These are phyloP conservation scores for Naganishia randhawae DNA, from an alignment of 768 basidiomycete genomes.

Conservation along the genomic window DNA sequence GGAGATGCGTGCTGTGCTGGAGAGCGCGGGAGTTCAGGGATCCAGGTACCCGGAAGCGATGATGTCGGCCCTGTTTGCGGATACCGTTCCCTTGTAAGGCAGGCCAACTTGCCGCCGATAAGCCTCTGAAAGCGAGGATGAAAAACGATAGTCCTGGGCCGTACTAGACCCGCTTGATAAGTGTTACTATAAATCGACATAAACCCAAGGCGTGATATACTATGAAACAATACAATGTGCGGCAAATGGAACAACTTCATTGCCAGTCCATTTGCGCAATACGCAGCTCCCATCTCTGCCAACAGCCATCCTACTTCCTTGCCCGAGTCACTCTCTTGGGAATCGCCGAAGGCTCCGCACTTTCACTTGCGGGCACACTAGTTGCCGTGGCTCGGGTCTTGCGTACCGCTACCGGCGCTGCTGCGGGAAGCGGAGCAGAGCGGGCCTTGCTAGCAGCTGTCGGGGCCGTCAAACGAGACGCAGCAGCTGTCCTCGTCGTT, in stretches of 20 bases:
- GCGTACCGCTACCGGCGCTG: background rate
- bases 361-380: background rate
- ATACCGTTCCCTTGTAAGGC: slow-evolving; percentile 11
- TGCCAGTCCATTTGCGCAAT: too few species aligned
- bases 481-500: background rate
- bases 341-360: background rate
- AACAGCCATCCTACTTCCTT: slow-evolving; percentile 18
- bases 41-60: slow-evolving; percentile 32
- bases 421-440: background rate
- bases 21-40: slow-evolving; percentile 37
- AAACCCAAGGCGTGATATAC: background rate
- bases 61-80: slow-evolving; percentile 5
- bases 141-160: too few species aligned
- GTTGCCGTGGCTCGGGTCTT: slow-evolving; percentile 19
- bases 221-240: background rate
- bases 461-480: slow-evolving; percentile 13
- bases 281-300: too few species aligned
- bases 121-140: too few species aligned
- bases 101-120: too few species aligned
- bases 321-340: slow-evolving; percentile 30
- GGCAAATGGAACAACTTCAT: background rate
- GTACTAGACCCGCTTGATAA: too few species aligned
- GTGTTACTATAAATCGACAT: background rate
- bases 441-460: slow-evolving; percentile 20
- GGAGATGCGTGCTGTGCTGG: slow-evolving; percentile 45